Percentiles rank a stretch among this genome's conserved stretches.
Conservation (phyloP, 192 early-diverging fungal genomes). For the Diversispora eburnea region DNA sequence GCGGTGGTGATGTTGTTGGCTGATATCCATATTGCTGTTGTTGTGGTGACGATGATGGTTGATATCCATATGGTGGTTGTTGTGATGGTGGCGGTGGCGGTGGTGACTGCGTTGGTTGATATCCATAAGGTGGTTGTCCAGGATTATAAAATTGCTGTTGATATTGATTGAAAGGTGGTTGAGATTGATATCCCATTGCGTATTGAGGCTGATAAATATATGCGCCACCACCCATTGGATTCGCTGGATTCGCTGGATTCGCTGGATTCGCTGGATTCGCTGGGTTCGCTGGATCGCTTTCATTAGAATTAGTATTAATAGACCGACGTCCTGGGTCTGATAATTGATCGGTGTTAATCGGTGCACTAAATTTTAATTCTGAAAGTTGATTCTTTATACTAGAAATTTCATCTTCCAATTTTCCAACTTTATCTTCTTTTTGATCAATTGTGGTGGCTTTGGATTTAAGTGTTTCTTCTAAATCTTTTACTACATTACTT, state of each 20-base stretch:
- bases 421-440: slow-evolving; percentile 26
- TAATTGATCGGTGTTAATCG: not conserved
- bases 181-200: slow-evolving; percentile 9
- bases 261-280: not conserved
- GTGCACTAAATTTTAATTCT: slow-evolving; percentile 5
- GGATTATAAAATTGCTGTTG: not conserved
- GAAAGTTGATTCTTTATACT: slow-evolving; percentile 27
- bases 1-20: not conserved
- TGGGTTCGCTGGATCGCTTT: not conserved
- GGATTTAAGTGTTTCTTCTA: slow-evolving; percentile 26
- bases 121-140: not conserved
- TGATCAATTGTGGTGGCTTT: slow-evolving; percentile 27
- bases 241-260: not conserved
- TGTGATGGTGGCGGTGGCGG: not conserved
- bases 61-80: slow-evolving; percentile 9
- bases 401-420: slow-evolving; percentile 28
- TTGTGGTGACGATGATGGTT: not conserved
- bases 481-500: slow-evolving; percentile 25
- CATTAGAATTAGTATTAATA: not conserved
- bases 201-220: not conserved
- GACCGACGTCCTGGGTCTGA: not conserved
- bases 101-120: slow-evolving; percentile 3
- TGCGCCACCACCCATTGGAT: not conserved
- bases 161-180: not conserved
- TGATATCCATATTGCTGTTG: not conserved